These are phyloP conservation scores for Chrysoporthe cubensis DNA, from an alignment of 2,329 filamentous ascomycete species.

Conservation along the genomic window DNA sequence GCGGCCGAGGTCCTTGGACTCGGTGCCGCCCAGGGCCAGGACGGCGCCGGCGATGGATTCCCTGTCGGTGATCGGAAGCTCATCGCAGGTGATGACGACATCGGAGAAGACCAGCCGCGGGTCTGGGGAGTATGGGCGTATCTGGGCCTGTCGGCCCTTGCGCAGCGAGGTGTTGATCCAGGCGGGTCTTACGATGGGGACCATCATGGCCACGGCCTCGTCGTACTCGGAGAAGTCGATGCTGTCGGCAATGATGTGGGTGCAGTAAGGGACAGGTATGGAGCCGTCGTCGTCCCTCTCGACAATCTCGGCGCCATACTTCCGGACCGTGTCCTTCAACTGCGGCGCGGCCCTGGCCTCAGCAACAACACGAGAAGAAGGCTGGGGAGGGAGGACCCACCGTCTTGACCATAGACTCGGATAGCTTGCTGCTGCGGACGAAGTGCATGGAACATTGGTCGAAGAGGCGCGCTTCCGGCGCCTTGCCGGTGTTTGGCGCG, in stretches of 20 bases:
- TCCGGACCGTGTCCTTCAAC: constrained; percentile 48
- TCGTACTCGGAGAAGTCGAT: constrained; percentile 91
- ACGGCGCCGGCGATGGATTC: constrained; percentile 91
- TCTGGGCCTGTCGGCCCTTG: constrained; percentile 72
- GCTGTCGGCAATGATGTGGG: constrained; percentile 69
- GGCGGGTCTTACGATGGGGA: constrained; percentile 79
- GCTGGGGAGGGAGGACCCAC: constrained; percentile 8
- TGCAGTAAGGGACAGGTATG: constrained; percentile 51
- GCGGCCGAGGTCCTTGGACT: constrained; percentile 71
- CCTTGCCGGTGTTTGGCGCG: constrained; percentile 8
- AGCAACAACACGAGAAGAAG: constrained; percentile 5
- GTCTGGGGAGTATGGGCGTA: constrained; percentile 87
- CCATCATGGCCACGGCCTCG: constrained; percentile 73
- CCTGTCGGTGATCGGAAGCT: constrained; percentile 83
- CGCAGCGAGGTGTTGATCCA: constrained; percentile 78
- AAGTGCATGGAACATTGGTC: constrained; percentile 22
- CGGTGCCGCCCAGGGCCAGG: constrained; percentile 84
- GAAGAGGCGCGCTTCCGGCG: constrained; percentile 13
- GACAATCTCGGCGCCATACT: constrained; percentile 56
- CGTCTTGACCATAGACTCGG: constrained; percentile 6
- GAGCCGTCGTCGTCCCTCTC: constrained; percentile 53
- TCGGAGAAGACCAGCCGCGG: constrained; percentile 88
- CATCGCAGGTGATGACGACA: constrained; percentile 79
- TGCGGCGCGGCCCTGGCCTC: constrained; percentile 31
- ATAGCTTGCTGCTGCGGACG: constrained; percentile 20